Conservation (phyloP, 495 filamentous ascomycete genomes). For the Filosporella fistucella region DNA sequence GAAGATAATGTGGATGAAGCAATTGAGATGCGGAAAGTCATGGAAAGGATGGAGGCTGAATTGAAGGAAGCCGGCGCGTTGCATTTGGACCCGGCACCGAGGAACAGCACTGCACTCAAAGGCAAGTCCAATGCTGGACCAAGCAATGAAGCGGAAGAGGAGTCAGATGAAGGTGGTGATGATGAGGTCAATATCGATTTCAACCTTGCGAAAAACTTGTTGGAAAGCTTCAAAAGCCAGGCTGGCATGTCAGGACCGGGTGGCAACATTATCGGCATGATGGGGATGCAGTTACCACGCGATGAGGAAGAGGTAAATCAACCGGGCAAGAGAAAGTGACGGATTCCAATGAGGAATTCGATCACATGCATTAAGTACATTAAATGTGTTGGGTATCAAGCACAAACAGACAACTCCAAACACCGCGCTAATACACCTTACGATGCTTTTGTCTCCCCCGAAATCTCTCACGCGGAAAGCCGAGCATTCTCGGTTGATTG, state of each 20-base stretch:
- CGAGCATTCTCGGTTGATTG: no score
- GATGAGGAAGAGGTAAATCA: conserved; percentile 54
- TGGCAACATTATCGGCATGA: conserved; percentile 77
- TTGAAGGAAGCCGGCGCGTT: conserved; percentile 73
- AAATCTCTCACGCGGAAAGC: no score
- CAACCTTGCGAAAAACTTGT: conserved; percentile 82
- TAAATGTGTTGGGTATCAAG: no score
- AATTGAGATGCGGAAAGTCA: conserved; percentile 66
- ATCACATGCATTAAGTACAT: no score
- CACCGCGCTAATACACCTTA: conserved; percentile 9
- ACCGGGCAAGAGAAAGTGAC: neutral
- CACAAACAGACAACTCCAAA: conserved; percentile 12
- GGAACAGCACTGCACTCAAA: conserved; percentile 22
- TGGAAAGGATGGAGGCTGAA: conserved; percentile 77
- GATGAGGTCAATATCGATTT: conserved; percentile 73
- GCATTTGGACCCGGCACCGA: conserved; percentile 45
- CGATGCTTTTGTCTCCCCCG: no score
- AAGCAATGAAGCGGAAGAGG: conserved; percentile 24
- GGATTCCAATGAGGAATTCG: no score
- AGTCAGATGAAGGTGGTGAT: conserved; percentile 34
- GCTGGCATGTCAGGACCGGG: conserved; percentile 78
- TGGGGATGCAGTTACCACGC: conserved; percentile 76
- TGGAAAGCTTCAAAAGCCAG: conserved; percentile 91
- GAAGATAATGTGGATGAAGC: conserved; percentile 51
- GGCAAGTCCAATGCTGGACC: conserved; percentile 14